Conservation (phyloP, 2,329 filamentous ascomycete species). For the Claviceps spartinae region DNA sequence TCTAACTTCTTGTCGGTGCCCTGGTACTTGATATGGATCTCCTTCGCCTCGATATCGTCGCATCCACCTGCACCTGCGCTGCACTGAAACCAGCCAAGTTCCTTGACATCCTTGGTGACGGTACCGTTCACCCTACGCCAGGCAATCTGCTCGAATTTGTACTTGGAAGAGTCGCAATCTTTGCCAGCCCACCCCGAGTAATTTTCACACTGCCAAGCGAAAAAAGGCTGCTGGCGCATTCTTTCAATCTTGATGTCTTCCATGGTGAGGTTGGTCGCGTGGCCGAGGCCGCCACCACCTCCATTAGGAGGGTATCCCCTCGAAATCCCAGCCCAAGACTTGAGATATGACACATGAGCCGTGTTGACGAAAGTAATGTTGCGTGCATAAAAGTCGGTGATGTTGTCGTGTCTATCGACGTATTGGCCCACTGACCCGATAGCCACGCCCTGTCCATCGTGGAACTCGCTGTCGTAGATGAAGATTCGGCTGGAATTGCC, state of each 20-base stretch:
- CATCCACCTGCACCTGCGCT: constrained; percentile 19
- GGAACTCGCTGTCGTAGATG: constrained; percentile 34
- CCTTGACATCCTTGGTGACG: constrained; percentile 12
- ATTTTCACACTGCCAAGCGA: constrained; percentile 23
- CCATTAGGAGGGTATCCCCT: constrained; percentile 42
- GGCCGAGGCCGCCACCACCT: constrained; percentile 40
- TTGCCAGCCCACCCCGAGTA: constrained; percentile 20
- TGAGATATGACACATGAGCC: constrained; percentile 36
- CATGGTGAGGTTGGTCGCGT: constrained; percentile 17
- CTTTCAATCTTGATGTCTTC: constrained; percentile 17
- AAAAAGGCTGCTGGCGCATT: constrained; percentile 18
- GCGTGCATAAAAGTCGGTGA: constrained; percentile 33
- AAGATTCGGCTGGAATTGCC: constrained; percentile 41
- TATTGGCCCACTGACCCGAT: constrained; percentile 46
- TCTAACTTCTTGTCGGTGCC: constrained; percentile 8
- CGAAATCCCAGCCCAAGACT: constrained; percentile 43
- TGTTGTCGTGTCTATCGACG: constrained; percentile 29
- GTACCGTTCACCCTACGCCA: constrained; percentile 18
- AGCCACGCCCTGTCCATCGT: constrained; percentile 37
- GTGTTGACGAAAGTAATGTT: constrained; percentile 34
- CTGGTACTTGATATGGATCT: constrained; percentile 11
- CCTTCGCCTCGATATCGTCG: constrained; percentile 14
- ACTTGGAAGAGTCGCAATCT: constrained; percentile 21
- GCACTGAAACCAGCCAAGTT: constrained; percentile 18
- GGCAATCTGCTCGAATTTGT: constrained; percentile 16